phyloP scores from a whole-genome alignment of 345 rosid species.

The Ceriops zippeliana region DNA sequence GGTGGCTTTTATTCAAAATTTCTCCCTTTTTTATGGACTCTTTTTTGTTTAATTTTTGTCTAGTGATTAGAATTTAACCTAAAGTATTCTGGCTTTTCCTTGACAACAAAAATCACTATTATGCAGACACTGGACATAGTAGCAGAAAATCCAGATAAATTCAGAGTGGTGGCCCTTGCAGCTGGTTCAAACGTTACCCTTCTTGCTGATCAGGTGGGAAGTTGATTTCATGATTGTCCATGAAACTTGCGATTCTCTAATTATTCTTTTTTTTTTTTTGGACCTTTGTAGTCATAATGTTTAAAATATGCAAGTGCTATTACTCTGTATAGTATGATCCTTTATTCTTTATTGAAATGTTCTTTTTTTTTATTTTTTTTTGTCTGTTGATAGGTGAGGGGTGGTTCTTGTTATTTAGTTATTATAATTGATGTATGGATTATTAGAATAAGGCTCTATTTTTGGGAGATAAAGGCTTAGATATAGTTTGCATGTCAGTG shows the following conservation, averaged over 20 bases:
- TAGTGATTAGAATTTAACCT: too few species aligned
- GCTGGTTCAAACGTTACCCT: slow-evolving; percentile 96
- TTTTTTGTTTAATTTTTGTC: too few species aligned
- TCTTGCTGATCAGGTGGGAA: slow-evolving; percentile 85
- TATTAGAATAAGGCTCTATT: neutral
- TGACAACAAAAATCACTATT: neutral
- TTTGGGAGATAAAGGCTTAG: neutral
- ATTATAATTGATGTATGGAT: neutral
- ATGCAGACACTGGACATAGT: slow-evolving; percentile 87
- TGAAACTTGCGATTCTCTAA: slow-evolving; percentile 4
- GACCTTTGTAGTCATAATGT: neutral
- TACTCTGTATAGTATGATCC: neutral
- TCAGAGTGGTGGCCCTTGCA: slow-evolving; percentile 85
- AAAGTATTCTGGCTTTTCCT: too few species aligned
- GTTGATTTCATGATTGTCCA: neutral
- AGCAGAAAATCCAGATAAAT: slow-evolving; percentile 84
- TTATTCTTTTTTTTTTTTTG: neutral
- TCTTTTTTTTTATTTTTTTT: too few species aligned
- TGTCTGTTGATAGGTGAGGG: too few species aligned
- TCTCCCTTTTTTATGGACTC: neutral
- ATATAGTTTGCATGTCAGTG: neutral
- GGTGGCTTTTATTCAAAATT: neutral
- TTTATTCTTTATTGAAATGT: neutral
- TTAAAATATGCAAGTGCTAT: neutral
- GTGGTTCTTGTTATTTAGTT: neutral